These are phyloP conservation scores for Castanopsis chinensis DNA, from an alignment of 306 rosid genomes.

Conservation along the genomic window DNA sequence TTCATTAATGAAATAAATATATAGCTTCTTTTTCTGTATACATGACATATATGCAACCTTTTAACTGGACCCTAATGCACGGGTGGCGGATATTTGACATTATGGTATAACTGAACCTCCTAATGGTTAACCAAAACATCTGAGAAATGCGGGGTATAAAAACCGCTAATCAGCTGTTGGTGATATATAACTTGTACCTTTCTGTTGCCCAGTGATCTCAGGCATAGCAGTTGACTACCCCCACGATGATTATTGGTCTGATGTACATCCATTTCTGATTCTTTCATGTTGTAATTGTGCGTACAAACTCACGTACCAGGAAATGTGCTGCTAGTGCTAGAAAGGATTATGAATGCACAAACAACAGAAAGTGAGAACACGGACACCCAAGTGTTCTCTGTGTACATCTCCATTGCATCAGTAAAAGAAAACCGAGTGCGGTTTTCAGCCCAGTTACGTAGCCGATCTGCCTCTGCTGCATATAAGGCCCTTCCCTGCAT, in stretches of 20 bases:
- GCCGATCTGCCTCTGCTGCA: conserved; percentile 87
- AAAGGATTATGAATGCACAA: conserved; percentile 90
- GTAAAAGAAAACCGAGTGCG: conserved; percentile 82
- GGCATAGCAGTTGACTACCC: conserved; percentile 25
- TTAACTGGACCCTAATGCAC: neutral
- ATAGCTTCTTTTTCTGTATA: conserved; percentile 4
- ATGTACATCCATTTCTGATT: neutral
- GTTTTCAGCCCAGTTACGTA: conserved; percentile 92
- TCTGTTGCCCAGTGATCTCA: conserved; percentile 21
- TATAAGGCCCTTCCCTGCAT: conserved; percentile 84
- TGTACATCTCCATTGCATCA: conserved; percentile 95
- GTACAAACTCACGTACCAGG: conserved; percentile 55
- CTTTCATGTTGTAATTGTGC: neutral
- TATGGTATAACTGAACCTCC: neutral
- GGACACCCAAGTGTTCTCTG: conserved; percentile 86
- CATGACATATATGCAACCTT: neutral
- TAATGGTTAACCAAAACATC: conserved; percentile 11
- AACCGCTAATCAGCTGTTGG: conserved; percentile 40
- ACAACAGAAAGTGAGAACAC: conserved; percentile 93
- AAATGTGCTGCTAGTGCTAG: conserved; percentile 64
- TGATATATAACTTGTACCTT: conserved; percentile 5
- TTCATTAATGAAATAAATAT: neutral
- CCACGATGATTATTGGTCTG: neutral
- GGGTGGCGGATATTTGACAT: conserved; percentile 4
- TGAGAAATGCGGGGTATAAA: conserved; percentile 30